These are phyloP conservation scores for Daldinia eschscholtzii DNA, from an alignment of 2,329 filamentous ascomycete genomes.

Conservation along the genomic window DNA sequence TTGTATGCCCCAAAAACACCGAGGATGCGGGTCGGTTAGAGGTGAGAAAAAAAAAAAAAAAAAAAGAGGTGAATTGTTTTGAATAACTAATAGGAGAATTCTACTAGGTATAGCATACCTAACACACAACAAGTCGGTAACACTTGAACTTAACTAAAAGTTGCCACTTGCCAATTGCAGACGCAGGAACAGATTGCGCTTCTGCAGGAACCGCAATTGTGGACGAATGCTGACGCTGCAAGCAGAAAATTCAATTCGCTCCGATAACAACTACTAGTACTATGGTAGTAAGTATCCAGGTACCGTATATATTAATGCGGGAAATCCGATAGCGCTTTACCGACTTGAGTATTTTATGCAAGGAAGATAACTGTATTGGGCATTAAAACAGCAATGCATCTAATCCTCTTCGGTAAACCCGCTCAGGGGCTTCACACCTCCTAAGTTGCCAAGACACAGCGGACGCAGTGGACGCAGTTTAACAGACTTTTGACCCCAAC, in stretches of 20 bases:
- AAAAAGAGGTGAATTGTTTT: neutral
- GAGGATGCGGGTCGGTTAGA: neutral
- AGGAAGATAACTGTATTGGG: neutral
- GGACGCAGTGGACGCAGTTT: neutral
- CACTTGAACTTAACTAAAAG: neutral
- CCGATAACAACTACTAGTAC: constrained; percentile 1
- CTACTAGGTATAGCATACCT: too few relatives aligned
- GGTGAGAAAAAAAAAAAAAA: neutral
- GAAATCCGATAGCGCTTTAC: constrained; percentile 2
- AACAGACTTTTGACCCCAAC: constrained; percentile 19
- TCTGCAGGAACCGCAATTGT: constrained; percentile 46
- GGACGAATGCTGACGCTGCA: constrained; percentile 10
- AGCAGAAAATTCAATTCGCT: constrained; percentile 32
- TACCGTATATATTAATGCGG: constrained; percentile 2
- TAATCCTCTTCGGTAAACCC: neutral
- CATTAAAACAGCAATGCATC: constrained; percentile 2
- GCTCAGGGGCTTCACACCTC: constrained; percentile 10
- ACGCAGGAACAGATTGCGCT: constrained; percentile 46
- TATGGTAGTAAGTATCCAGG: neutral
- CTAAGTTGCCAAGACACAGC: neutral
- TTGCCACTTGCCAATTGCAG: constrained; percentile 32
- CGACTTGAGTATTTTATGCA: neutral
- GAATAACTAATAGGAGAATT: neutral
- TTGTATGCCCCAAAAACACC: neutral
- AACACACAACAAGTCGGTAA: neutral